phyloP scores from a whole-genome alignment of 2,329 filamentous ascomycete genomes.

The Claviceps sp. region DNA sequence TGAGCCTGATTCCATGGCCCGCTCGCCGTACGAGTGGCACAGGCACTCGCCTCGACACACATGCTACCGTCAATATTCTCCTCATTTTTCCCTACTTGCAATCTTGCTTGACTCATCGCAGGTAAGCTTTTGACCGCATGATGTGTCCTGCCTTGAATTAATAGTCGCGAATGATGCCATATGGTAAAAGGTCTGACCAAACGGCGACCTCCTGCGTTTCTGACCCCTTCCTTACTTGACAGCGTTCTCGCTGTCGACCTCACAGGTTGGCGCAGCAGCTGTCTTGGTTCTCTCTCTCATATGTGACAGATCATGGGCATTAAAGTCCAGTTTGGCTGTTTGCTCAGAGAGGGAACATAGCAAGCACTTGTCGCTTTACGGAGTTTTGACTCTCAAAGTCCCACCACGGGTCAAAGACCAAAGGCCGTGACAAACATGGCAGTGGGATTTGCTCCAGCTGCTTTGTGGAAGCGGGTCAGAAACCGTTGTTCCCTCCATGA shows the following conservation, averaged over 20 bases:
- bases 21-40: not conserved
- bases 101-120: not conserved
- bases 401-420: constrained; percentile 36
- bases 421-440: constrained; percentile 44
- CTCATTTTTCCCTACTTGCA: not conserved
- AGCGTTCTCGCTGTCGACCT: not conserved
- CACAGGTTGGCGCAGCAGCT: not conserved
- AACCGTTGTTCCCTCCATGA: constrained; percentile 39
- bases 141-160: not conserved
- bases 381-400: constrained; percentile 32
- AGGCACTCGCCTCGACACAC: not conserved
- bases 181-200: constrained; percentile 55
- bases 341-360: not conserved
- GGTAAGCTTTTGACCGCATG: not conserved
- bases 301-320: not conserved
- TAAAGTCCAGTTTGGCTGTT: not conserved
- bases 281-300: not conserved
- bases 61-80: not conserved
- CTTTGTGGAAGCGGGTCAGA: constrained; percentile 16
- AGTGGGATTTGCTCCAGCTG: constrained; percentile 3
- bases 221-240: constrained; percentile 5
- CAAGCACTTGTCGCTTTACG: constrained; percentile 30
- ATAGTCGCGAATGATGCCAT: constrained; percentile 34
- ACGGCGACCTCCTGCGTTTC: constrained; percentile 33
- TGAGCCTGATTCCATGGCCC: not conserved